A percentile compares a stretch with the other conserved stretches of the same genome.
phyloP scores from a whole-genome alignment of 495 filamentous ascomycete species.

The Penicillium verhagenii region DNA sequence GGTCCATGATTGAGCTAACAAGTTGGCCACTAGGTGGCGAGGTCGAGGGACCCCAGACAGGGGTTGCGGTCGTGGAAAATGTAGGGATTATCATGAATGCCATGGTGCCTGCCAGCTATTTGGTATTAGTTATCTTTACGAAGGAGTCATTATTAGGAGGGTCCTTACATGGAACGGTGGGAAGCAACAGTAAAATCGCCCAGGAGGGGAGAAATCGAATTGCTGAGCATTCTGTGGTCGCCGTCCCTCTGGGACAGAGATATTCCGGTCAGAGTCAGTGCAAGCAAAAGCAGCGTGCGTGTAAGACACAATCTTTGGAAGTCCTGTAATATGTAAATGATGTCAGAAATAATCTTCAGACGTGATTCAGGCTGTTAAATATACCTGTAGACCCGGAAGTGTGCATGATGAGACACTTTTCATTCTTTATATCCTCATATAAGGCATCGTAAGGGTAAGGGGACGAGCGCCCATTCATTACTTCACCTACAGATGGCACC shows the following conservation, averaged over 20 bases:
- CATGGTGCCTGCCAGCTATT: constrained; percentile 8
- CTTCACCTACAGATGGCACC: constrained; percentile 7
- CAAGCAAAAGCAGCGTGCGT: constrained; percentile 26
- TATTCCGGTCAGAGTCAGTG: constrained; percentile 27
- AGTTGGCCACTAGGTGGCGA: constrained; percentile 23
- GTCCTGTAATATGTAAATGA: neutral
- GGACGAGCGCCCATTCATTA: neutral
- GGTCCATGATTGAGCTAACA: constrained; percentile 17
- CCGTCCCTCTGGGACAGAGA: constrained; percentile 22
- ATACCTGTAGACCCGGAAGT: constrained; percentile 17
- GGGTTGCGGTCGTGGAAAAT: constrained; percentile 12
- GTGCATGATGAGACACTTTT: constrained; percentile 11
- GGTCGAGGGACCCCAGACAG: constrained; percentile 23
- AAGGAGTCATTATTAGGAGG: too few relatives aligned
- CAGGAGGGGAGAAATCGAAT: constrained; percentile 23
- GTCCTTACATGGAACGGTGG: constrained; percentile 31
- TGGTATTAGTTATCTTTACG: neutral
- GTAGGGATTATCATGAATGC: constrained; percentile 8
- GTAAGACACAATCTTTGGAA: constrained; percentile 24
- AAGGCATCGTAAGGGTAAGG: constrained; percentile 6
- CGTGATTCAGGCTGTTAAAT: neutral
- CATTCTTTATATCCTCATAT: constrained; percentile 8
- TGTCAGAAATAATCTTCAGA: neutral
- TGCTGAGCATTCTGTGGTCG: constrained; percentile 20
- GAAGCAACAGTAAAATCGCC: constrained; percentile 24